Evolutionary conservation across 23 red algal genomes (phyloP).

Genomic region (Cyanidioschyzon merolae): DNA sequence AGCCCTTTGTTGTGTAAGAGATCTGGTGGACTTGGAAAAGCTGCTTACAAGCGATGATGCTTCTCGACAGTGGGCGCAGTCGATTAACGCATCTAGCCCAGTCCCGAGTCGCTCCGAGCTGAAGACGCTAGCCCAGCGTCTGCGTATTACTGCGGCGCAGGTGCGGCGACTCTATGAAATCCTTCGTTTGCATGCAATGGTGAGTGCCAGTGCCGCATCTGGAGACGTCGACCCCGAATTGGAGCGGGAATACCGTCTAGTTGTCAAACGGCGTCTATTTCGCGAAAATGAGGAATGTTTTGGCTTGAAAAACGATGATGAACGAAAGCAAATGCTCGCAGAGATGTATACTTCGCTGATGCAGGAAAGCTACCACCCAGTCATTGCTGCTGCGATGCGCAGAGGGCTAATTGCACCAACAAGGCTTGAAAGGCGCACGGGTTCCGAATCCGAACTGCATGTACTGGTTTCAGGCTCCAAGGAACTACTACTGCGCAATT

Average conservation of each 20-base stretch:
- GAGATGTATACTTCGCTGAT: neutral
- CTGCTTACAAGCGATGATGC: neutral
- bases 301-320: neutral
- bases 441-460: too few relatives aligned
- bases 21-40: neutral
- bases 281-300: neutral
- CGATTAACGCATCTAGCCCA: neutral
- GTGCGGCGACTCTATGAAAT: constrained; percentile 8
- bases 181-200: neutral
- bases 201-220: neutral
- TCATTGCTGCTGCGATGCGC: neutral
- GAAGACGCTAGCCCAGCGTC: neutral
- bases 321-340: neutral
- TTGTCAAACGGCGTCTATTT: constrained; percentile 4
- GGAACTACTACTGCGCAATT: too few relatives aligned
- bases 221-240: neutral
- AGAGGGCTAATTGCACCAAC: neutral
- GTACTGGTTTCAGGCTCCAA: too few relatives aligned
- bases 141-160: neutral
- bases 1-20: neutral
- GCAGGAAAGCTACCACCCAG: neutral
- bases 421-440: too few relatives aligned
- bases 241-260: neutral
- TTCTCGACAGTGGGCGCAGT: neutral
- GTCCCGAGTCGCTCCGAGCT: neutral